A percentile compares a stretch with the other conserved stretches of the same genome.
phyloP scores from a whole-genome alignment of 352 stramenopile species.

The Phytophthora kernoviae region DNA sequence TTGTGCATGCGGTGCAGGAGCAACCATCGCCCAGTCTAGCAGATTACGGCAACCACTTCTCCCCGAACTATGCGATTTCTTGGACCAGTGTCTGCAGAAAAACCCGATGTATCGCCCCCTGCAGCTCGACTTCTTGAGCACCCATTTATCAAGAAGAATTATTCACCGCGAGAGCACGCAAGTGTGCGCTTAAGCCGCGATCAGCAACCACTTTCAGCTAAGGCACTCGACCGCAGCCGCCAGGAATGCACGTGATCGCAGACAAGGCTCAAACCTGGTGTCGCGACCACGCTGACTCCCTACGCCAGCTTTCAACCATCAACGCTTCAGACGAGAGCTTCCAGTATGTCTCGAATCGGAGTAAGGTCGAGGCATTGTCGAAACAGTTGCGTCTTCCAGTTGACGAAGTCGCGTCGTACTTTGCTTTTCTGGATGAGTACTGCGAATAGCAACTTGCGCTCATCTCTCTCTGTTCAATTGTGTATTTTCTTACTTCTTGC shows the following conservation, averaged over 20 bases:
- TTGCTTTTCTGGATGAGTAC: constrained; percentile 58
- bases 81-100: constrained; percentile 82
- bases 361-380: constrained; percentile 49
- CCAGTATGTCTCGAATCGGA: constrained; percentile 23
- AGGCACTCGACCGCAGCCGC: constrained; percentile 29
- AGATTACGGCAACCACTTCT: constrained; percentile 72
- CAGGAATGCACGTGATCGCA: constrained; percentile 58
- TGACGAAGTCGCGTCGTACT: constrained; percentile 55
- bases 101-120: constrained; percentile 68
- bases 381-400: constrained; percentile 57
- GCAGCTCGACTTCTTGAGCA: constrained; percentile 65
- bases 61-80: constrained; percentile 75
- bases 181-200: constrained; percentile 25
- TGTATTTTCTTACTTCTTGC: background rate
- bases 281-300: constrained; percentile 41
- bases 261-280: constrained; percentile 63
- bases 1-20: constrained; percentile 85
- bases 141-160: constrained; percentile 72
- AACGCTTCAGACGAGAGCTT: constrained; percentile 17
- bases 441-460: constrained; percentile 17
- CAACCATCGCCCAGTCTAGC: constrained; percentile 68
- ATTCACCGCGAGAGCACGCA: constrained; percentile 38
- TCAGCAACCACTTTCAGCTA: constrained; percentile 17
- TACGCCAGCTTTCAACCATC: constrained; percentile 30
- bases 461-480: background rate